phyloP scores from a whole-genome alignment of 2,329 filamentous ascomycete genomes.

The Neopestalotiopsis rosae region DNA sequence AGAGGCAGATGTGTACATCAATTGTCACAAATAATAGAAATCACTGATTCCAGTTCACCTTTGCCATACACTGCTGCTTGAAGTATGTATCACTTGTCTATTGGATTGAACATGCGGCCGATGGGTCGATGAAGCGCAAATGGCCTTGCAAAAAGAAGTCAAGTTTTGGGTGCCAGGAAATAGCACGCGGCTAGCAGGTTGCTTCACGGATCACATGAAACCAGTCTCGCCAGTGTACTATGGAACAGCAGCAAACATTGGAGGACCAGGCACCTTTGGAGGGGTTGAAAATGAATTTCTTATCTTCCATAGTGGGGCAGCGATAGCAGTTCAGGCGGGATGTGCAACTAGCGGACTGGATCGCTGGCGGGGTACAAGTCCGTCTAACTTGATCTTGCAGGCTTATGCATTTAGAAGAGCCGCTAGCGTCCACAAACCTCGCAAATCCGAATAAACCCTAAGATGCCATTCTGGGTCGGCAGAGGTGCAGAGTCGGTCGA shows the following conservation, averaged over 20 bases:
- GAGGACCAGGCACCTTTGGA: neutral
- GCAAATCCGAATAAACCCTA: slow-evolving; percentile 16
- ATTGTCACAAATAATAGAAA: too few relatives aligned
- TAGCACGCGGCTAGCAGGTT: too few relatives aligned
- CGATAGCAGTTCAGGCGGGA: neutral
- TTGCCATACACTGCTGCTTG: too few relatives aligned
- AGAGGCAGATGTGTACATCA: too few relatives aligned
- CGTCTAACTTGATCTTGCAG: neutral
- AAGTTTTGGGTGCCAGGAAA: too few relatives aligned
- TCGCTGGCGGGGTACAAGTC: neutral
- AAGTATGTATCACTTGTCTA: too few relatives aligned
- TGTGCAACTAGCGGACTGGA: neutral
- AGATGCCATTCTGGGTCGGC: slow-evolving; percentile 7
- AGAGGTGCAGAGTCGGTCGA: neutral
- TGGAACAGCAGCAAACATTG: neutral
- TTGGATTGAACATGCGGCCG: too few relatives aligned
- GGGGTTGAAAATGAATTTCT: slow-evolving; percentile 11
- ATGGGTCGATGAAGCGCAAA: too few relatives aligned
- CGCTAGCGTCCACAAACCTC: slow-evolving; percentile 16
- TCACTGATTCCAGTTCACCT: too few relatives aligned
- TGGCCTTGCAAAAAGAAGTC: too few relatives aligned
- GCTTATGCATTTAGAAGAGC: slow-evolving; percentile 1
- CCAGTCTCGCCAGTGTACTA: neutral
- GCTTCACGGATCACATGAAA: neutral
- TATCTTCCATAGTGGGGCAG: slow-evolving; percentile 7